Evolutionary conservation across 257 asterid species (phyloP), one percentile per base, ranked within the genome.

Genomic region (Petunia secreta): DNA sequence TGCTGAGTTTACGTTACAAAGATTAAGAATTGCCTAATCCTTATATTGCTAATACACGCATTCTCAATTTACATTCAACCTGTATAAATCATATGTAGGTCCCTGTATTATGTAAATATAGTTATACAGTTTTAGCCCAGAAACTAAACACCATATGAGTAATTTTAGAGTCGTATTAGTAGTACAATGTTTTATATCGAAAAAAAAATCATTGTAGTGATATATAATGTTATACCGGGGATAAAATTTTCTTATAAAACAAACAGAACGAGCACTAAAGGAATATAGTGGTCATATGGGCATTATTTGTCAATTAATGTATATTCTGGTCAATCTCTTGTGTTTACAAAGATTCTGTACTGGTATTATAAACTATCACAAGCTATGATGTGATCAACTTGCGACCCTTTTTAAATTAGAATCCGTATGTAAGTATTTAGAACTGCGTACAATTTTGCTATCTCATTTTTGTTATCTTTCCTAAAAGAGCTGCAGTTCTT

Each of bases 331-430:
- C 77, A 25, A 6, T 36, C 15, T 46, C 41, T 34, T 34, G 62
- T 36, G 62, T 50, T 37, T 50, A 50, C 44, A 34, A 48, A 50
- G 77, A 40, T 73, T 34, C 44, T 46, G 2, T 71, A 16, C 34
- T 9, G 36, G 77, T 73, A 48, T 13, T 34, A 50, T 73, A 8
- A 55, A 48, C 77, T 50, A 48, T 73, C 62, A 73, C 48, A 62
- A 73, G 77, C 62, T 50, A 73, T 73, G 62, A 40, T 50, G 15
- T 73, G 46, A 73, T 48, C 74, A 65, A 16, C 46, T 52, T 50
- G 73, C 50, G 6, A 65, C 73, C 39, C 5, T 48, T 65, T 39
- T 11, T 39, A 13, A 25, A 10, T 65, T 65, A 39, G 50, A 65
- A 39, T 39, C 25, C 14, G 5, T 13, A 5, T 65, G 34, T 25